A percentile compares a stretch with the other conserved stretches of the same genome.
These are phyloP conservation scores for Heterobasidion parviporum DNA, from an alignment of 1,284 basidiomycete species.

Conservation along the genomic window DNA sequence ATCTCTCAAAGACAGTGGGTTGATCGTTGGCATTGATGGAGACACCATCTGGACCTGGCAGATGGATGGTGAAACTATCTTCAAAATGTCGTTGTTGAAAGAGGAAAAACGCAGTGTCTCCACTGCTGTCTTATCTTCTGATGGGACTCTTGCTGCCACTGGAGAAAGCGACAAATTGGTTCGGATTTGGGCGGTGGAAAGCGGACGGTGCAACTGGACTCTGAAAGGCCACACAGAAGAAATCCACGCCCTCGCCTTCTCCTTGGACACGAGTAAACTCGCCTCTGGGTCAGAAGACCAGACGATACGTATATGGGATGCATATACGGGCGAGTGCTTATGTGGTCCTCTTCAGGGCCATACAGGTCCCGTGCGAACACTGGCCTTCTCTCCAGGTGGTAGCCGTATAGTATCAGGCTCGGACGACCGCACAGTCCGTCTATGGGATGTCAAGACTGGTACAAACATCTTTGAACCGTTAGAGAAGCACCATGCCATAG, in stretches of 20 bases:
- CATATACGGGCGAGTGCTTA: no score
- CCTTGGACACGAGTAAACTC: neutral
- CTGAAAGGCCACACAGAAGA: neutral
- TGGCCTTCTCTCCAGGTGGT: constrained; percentile 15
- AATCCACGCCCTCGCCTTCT: constrained; percentile 13
- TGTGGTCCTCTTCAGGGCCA: neutral
- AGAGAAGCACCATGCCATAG: constrained; percentile 7
- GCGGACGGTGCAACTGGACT: neutral
- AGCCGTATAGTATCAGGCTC: constrained; percentile 15
- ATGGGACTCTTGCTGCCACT: neutral
- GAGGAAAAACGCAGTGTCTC: neutral
- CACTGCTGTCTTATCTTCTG: neutral
- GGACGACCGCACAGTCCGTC: constrained; percentile 13
- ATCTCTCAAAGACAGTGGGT: neutral
- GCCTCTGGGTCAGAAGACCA: no score
- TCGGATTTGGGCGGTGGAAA: neutral
- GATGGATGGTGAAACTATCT: neutral
- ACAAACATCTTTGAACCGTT: neutral
- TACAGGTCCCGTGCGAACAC: neutral
- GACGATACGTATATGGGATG: no score
- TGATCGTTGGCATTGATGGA: neutral
- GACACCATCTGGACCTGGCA: neutral
- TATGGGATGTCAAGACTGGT: constrained; percentile 15
- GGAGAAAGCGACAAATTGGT: neutral
- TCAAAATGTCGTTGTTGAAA: neutral